Evolutionary conservation across 2,329 filamentous ascomycete species (phyloP), one percentile per base, ranked within the genome.

Genomic region (Graphilbum ipis-grandicollis): DNA sequence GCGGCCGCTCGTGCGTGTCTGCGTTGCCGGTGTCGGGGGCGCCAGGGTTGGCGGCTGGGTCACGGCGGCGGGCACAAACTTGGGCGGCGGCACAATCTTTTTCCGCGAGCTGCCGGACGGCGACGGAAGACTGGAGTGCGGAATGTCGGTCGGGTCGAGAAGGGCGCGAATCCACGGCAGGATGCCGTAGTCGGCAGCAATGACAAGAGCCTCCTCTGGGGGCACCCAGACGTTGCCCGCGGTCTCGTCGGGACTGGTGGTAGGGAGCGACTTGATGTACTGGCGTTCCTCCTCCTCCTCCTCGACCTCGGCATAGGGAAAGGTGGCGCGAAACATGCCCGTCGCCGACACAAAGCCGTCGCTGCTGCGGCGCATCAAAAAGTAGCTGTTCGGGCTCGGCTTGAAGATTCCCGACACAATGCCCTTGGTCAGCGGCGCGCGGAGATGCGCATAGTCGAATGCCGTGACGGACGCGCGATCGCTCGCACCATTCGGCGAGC

Each of bases 151-250:
- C n/a, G 84, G 75, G 53, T 96, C 88, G 35, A 98, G 69, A 15
- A 98, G 68, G n/a, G 90, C 90, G 39, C 74, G 74, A 47, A 98
- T 83, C 90, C 90, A 98, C 32, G 79, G 66, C 34, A 68, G 59
- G 55, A 96, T 85, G 39, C 72, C 68, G 55, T 96, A 98, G 56
- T 96, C 86, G 33, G 81, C 75, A 36, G 88, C 82, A 12, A 98
- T 68, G 40, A 71, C 61, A 32, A 98, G 68, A 26, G 90, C 90
- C 72, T 73, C 59, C 45, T 78, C 67, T 6, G 88, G 85, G 33
- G 84, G 75, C 35, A 96, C 86, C 90, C 90, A 98, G 36, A 98
- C 75, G 56, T 94, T 98, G 33, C 90, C 90, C 19, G 90, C 90
- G 22, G 90, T 85, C 64, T 96, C 90, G 52, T 96, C 86, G 39